Conservation (phyloP, 768 basidiomycete genomes). For the Amanita jacksonii region DNA sequence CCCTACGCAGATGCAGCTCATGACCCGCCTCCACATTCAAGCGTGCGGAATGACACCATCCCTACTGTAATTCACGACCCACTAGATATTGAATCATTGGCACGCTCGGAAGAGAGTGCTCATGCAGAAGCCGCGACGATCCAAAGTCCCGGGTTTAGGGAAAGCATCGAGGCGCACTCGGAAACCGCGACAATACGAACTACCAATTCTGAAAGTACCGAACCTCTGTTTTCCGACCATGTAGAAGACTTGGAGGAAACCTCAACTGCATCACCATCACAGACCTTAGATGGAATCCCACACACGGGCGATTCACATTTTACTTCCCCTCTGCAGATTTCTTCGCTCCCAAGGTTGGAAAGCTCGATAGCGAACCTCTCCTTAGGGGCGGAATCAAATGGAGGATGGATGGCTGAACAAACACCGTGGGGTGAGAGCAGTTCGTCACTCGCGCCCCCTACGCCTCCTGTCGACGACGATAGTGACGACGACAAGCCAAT, state of each 20-base stretch:
- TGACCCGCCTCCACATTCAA: conserved; percentile 16
- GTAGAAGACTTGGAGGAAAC: conserved; percentile 4
- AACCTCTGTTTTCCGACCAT: not conserved
- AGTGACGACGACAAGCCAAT: conserved; percentile 65
- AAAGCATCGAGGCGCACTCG: conserved; percentile 31
- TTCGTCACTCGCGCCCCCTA: conserved; percentile 12
- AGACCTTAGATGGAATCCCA: too few relatives aligned
- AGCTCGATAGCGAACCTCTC: conserved; percentile 29
- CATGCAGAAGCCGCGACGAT: conserved; percentile 9
- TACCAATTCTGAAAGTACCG: conserved; percentile 21
- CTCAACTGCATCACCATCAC: too few relatives aligned
- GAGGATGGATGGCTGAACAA: conserved; percentile 16
- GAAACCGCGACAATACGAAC: conserved; percentile 36
- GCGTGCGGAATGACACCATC: conserved; percentile 2
- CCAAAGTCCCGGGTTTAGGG: conserved; percentile 42
- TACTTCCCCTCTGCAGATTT: conserved; percentile 27
- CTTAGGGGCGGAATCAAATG: conserved; percentile 25
- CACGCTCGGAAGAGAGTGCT: conserved; percentile 22
- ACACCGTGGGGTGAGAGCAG: conserved; percentile 9
- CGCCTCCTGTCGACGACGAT: conserved; percentile 35
- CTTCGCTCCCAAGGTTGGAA: conserved; percentile 18
- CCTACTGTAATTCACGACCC: conserved; percentile 20
- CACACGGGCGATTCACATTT: conserved; percentile 15
- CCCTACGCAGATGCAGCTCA: not conserved
- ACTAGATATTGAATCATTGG: conserved; percentile 27